A percentile compares a stretch with the other conserved stretches of the same genome.
phyloP scores from a whole-genome alignment of 2,329 filamentous ascomycete genomes.

The Aspergillus viridinutans region DNA sequence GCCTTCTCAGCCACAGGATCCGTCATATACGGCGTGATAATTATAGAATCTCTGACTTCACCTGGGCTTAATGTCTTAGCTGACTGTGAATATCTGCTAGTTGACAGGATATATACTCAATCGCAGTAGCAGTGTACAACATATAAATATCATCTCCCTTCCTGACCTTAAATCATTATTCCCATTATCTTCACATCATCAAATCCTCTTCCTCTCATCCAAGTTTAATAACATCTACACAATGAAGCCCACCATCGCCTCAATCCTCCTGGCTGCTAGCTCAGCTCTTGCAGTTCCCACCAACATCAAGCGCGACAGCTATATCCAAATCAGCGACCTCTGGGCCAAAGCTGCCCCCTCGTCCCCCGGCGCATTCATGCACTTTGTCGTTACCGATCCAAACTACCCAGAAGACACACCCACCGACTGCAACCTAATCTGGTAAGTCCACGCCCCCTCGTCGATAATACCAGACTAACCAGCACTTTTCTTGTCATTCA shows the following conservation, averaged over 20 bases:
- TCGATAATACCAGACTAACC: neutral
- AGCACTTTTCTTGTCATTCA: neutral
- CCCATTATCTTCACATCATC: neutral
- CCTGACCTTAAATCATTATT: neutral
- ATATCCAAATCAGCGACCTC: conserved; percentile 14
- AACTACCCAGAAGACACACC: conserved; percentile 21
- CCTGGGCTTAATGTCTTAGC: neutral
- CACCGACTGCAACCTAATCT: conserved; percentile 21
- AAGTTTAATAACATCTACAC: neutral
- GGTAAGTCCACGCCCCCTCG: conserved; percentile 7
- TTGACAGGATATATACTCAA: neutral
- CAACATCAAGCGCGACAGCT: neutral
- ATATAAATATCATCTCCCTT: neutral
- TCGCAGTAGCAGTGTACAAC: neutral
- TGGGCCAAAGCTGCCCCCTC: conserved; percentile 1
- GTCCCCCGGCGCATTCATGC: conserved; percentile 7
- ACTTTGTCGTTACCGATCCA: conserved; percentile 19
- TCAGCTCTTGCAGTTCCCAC: neutral
- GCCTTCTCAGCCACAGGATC: neutral
- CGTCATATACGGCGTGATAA: neutral
- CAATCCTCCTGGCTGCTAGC: neutral
- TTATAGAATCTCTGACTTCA: neutral
- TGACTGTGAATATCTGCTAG: neutral
- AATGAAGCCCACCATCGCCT: neutral
- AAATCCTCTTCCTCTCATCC: neutral